Percentiles rank a stretch among this genome's conserved stretches.
Evolutionary conservation across 495 filamentous ascomycete species (phyloP).

Genomic region (Hyphodiscus hymeniophilus): DNA sequence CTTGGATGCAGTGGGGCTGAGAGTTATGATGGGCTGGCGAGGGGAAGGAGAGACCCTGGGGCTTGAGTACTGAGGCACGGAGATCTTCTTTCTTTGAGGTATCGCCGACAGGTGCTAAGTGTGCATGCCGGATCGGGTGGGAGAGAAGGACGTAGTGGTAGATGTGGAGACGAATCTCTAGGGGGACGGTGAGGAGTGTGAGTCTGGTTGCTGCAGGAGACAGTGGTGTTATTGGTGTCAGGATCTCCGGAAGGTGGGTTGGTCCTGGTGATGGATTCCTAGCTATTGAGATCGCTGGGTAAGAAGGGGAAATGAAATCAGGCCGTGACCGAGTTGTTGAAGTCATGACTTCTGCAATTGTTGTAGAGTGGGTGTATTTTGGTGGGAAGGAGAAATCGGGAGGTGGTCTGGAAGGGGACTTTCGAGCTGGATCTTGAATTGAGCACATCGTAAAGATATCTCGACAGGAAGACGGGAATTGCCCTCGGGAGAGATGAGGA

Average conservation of each 20-base stretch:
- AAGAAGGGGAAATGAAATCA: not conserved
- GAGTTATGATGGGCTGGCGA: not conserved
- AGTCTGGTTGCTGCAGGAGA: not conserved
- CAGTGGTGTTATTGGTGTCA: not conserved
- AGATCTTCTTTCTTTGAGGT: not conserved
- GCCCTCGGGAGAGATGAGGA: too few species aligned
- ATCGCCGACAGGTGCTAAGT: conserved; percentile 7
- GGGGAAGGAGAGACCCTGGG: not conserved
- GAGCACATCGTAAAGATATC: too few species aligned
- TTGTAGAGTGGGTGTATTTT: not conserved
- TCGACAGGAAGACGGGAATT: too few species aligned
- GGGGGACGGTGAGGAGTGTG: conserved; percentile 9
- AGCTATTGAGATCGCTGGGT: too few species aligned
- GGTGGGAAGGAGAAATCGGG: conserved; percentile 11
- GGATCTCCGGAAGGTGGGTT: not conserved
- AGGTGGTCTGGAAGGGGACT: conserved; percentile 5
- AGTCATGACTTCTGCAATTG: not conserved
- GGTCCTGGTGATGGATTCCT: too few species aligned
- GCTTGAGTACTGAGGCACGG: conserved; percentile 1
- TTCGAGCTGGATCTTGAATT: too few species aligned
- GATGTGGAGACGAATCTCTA: conserved; percentile 19
- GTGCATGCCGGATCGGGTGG: conserved; percentile 12
- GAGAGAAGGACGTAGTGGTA: conserved; percentile 9
- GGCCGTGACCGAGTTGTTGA: not conserved
- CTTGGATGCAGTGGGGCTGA: too few species aligned